phyloP scores from a whole-genome alignment of 2,329 filamentous ascomycete species.

The Claviceps humidiphila region DNA sequence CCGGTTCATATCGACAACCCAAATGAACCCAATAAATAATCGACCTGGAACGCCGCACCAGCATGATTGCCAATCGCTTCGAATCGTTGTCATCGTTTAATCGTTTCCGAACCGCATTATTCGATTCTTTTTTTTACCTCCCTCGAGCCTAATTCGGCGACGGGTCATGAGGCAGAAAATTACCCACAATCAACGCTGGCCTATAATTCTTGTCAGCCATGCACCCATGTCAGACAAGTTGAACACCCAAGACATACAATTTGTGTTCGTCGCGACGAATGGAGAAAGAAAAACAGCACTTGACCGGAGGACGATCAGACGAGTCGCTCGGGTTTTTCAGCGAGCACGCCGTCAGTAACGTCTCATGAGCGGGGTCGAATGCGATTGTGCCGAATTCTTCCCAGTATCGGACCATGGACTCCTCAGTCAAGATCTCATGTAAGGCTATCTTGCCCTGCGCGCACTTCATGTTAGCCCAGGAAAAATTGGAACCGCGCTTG shows the following conservation, averaged over 20 bases:
- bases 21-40: background rate
- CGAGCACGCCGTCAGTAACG: slow-evolving; percentile 84
- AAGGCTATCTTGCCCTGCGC: slow-evolving; percentile 78
- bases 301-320: slow-evolving; percentile 59
- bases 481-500: background rate
- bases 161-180: slow-evolving; percentile 81
- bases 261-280: slow-evolving; percentile 91
- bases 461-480: background rate
- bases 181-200: slow-evolving; percentile 88
- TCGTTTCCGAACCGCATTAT: background rate
- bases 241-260: slow-evolving; percentile 53
- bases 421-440: slow-evolving; percentile 91
- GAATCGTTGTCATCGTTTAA: no score
- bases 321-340: slow-evolving; percentile 67
- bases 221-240: background rate
- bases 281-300: slow-evolving; percentile 96
- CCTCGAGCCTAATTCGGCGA: slow-evolving; percentile 9
- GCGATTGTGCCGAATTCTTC: slow-evolving; percentile 98
- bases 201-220: slow-evolving; percentile 30
- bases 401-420: slow-evolving; percentile 93
- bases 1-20: background rate
- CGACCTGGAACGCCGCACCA: background rate
- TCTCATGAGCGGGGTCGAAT: slow-evolving; percentile 88
- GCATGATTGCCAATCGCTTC: background rate
- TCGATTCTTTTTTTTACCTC: background rate